phyloP scores from a whole-genome alignment of 305 asterid genomes.

The Fraxinus velutina region DNA sequence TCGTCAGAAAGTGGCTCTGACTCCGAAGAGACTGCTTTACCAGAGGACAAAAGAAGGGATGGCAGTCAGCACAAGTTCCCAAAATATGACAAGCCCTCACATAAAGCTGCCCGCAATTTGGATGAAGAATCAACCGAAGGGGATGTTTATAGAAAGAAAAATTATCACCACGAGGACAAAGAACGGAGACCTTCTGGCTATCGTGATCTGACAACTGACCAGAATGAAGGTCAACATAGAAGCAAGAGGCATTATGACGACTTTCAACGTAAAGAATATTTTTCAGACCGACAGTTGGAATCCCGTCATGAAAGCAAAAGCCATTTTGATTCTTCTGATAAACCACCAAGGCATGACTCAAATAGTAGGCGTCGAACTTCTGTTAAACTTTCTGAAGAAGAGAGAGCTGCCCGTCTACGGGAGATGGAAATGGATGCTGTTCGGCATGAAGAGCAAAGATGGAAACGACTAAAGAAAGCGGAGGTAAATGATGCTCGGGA shows the following conservation, averaged over 20 bases:
- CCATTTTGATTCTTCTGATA: constrained; percentile 29
- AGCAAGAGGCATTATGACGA: constrained; percentile 28
- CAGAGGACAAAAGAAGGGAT: constrained; percentile 34
- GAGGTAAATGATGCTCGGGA: constrained; percentile 72
- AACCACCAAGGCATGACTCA: constrained; percentile 37
- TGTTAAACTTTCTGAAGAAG: constrained; percentile 72
- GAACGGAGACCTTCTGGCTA: constrained; percentile 20
- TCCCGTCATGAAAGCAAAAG: constrained; percentile 27
- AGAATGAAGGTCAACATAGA: constrained; percentile 21
- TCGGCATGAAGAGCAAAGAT: constrained; percentile 81
- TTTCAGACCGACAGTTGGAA: constrained; percentile 33
- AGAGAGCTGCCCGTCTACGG: constrained; percentile 72
- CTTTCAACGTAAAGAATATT: constrained; percentile 22
- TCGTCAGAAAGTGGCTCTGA: constrained; percentile 48
- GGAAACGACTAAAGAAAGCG: constrained; percentile 82
- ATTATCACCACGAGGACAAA: constrained; percentile 33
- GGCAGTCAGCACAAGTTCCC: constrained; percentile 26
- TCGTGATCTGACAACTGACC: constrained; percentile 23
- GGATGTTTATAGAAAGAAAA: constrained; percentile 34
- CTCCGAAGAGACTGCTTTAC: constrained; percentile 28
- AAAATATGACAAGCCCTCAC: constrained; percentile 29
- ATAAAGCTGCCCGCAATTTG: constrained; percentile 16
- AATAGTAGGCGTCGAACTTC: constrained; percentile 39
- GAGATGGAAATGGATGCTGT: constrained; percentile 97
- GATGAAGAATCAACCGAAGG: constrained; percentile 41